Conservation (phyloP, 768 basidiomycete species). For the Serendipita sp. region DNA sequence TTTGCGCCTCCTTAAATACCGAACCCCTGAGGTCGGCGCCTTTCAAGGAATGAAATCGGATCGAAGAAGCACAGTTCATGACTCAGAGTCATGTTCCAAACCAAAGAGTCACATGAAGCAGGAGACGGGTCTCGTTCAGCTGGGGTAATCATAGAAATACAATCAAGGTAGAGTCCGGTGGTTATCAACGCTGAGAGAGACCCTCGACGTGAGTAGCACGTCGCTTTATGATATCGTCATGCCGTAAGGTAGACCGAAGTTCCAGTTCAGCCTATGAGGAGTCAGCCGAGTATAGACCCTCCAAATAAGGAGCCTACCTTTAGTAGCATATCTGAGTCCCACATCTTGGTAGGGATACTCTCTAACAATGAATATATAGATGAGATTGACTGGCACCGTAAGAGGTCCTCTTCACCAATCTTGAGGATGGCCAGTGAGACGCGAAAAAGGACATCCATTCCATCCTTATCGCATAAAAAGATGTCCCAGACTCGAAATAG, state of each 20-base stretch:
- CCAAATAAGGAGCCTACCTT: slow-evolving; percentile 33
- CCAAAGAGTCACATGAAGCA: background rate
- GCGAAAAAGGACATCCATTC: slow-evolving; percentile 82
- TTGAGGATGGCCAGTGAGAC: slow-evolving; percentile 76
- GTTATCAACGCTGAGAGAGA: slow-evolving; percentile 6
- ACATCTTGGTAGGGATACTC: slow-evolving; percentile 80
- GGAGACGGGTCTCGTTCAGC: too few relatives aligned
- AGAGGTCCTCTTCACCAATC: slow-evolving; percentile 65
- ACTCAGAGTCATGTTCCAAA: background rate
- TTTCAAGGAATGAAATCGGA: background rate
- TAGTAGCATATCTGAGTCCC: slow-evolving; percentile 80
- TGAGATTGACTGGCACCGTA: slow-evolving; percentile 69
- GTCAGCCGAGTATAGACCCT: background rate
- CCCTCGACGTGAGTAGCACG: slow-evolving; percentile 34
- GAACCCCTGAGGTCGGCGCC: background rate
- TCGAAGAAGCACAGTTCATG: background rate
- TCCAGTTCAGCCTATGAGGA: slow-evolving; percentile 37
- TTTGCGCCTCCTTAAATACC: background rate
- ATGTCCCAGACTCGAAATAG: slow-evolving; percentile 94
- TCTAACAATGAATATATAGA: slow-evolving; percentile 82
- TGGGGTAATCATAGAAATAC: background rate
- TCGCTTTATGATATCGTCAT: slow-evolving; percentile 39
- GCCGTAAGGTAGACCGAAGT: slow-evolving; percentile 33
- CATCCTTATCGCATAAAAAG: slow-evolving; percentile 62
- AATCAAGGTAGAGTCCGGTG: background rate